Conservation (phyloP, 78 protist genomes). For the Dictyostelium citrinum region DNA sequence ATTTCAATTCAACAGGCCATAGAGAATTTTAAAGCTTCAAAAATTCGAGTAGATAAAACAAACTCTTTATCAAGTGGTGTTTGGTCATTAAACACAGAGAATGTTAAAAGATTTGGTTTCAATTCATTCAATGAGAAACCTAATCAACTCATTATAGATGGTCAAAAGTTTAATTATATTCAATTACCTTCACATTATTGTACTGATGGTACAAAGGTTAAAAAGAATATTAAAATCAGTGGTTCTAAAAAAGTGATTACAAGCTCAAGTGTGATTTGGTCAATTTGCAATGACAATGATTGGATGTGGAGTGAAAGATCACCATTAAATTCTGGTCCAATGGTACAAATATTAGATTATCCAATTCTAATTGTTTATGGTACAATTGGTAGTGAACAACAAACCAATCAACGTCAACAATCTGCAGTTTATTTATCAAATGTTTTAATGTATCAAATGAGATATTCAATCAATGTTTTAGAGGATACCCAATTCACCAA, state of each 20-base stretch:
- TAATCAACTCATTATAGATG: background rate
- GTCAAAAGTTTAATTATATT: background rate
- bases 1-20: constrained; percentile 13
- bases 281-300: background rate
- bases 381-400: constrained; percentile 5
- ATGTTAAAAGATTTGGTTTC: constrained; percentile 40
- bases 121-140: constrained; percentile 5
- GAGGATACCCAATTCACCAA: constrained; percentile 7
- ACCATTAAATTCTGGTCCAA: constrained; percentile 40
- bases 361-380: constrained; percentile 45
- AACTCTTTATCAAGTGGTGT: background rate
- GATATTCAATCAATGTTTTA: constrained; percentile 14
- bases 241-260: background rate
- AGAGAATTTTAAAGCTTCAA: background rate
- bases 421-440: constrained; percentile 20
- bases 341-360: constrained; percentile 5
- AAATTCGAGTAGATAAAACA: background rate
- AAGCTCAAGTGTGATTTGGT: background rate
- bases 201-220: background rate
- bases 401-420: background rate
- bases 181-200: background rate
- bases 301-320: constrained; percentile 18
- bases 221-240: background rate
- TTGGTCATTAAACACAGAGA: constrained; percentile 12
- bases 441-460: constrained; percentile 15